phyloP scores from a whole-genome alignment of 257 asterid genomes.

The Thymus mandschuricus region DNA sequence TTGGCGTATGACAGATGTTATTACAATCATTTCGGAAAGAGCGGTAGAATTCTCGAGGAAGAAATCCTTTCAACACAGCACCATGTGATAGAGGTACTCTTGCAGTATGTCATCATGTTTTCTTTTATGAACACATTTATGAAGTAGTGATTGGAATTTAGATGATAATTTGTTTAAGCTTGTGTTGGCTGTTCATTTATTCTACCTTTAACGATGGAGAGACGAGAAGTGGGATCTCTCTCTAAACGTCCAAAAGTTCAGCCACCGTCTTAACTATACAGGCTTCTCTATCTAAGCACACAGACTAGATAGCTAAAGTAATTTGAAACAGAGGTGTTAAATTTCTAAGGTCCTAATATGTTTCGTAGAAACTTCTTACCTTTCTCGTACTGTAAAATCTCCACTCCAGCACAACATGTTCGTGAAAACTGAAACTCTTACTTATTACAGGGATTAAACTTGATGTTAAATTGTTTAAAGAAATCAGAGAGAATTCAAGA shows the following conservation, averaged over 20 bases:
- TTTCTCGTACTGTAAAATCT: not conserved
- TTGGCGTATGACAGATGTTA: constrained; percentile 1
- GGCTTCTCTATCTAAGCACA: too few species aligned
- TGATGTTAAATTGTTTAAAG: too few species aligned
- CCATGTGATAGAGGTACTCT: constrained; percentile 3
- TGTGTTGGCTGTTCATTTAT: not conserved
- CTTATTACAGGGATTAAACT: too few species aligned
- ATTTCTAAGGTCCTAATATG: not conserved
- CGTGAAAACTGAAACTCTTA: too few species aligned
- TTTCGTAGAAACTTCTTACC: not conserved
- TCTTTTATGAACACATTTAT: not conserved
- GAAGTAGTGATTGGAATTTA: not conserved
- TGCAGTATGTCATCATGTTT: not conserved
- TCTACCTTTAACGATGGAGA: not conserved
- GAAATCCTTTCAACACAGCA: not conserved
- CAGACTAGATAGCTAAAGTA: too few species aligned
- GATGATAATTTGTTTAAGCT: not conserved
- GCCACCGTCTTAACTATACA: not conserved
- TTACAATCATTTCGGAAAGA: not conserved
- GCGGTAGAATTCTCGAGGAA: not conserved
- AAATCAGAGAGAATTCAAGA: not conserved
- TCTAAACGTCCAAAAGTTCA: too few species aligned
- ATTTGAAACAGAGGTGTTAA: not conserved
- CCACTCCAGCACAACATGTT: too few species aligned
- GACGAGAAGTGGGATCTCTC: not conserved